Evolutionary conservation across 23 red algal genomes (phyloP).

Genomic region (Pyropia yezoensis): DNA sequence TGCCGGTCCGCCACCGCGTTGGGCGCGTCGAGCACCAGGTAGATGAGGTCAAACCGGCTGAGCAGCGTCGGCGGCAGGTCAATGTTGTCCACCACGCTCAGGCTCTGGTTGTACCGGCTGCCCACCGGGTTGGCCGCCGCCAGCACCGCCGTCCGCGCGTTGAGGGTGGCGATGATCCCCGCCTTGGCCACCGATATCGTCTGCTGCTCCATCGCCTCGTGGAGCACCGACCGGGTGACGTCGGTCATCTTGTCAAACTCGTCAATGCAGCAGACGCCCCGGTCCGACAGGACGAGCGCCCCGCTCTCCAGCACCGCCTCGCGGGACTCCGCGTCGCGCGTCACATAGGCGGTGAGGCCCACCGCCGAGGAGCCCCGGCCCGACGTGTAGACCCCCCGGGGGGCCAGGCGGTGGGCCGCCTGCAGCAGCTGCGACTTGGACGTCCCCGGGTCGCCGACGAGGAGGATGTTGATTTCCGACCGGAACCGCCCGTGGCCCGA

Average conservation of each 20-base stretch:
- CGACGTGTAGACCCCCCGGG: constrained; percentile 94
- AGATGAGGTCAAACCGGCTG: constrained; percentile 91
- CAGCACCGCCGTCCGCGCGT: constrained; percentile 90
- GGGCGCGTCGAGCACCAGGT: constrained; percentile 81
- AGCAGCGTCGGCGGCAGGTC: constrained; percentile 95
- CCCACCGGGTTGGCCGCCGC: constrained; percentile 96
- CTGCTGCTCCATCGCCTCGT: constrained; percentile 99
- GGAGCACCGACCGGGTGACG: constrained; percentile 79
- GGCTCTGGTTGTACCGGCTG: constrained; percentile 67
- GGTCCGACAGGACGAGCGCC: constrained; percentile 90
- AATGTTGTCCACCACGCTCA: constrained; percentile 94
- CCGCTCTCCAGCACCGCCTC: constrained; percentile 93
- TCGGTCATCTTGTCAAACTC: constrained; percentile 99
- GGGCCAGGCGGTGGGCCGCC: constrained; percentile 87
- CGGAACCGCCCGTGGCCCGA: constrained; percentile 63
- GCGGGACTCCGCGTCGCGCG: constrained; percentile 72
- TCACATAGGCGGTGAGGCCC: constrained; percentile 95
- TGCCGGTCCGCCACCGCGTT: constrained; percentile 70
- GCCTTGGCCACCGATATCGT: constrained; percentile 98
- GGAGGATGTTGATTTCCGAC: constrained; percentile 86
- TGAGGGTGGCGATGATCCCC: constrained; percentile 93
- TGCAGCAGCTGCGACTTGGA: constrained; percentile 85
- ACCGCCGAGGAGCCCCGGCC: constrained; percentile 97
- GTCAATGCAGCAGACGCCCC: constrained; percentile 94
- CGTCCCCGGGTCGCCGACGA: constrained; percentile 92